Conservation (phyloP, 2,329 filamentous ascomycete species). For the Ophiocordyceps australis region DNA sequence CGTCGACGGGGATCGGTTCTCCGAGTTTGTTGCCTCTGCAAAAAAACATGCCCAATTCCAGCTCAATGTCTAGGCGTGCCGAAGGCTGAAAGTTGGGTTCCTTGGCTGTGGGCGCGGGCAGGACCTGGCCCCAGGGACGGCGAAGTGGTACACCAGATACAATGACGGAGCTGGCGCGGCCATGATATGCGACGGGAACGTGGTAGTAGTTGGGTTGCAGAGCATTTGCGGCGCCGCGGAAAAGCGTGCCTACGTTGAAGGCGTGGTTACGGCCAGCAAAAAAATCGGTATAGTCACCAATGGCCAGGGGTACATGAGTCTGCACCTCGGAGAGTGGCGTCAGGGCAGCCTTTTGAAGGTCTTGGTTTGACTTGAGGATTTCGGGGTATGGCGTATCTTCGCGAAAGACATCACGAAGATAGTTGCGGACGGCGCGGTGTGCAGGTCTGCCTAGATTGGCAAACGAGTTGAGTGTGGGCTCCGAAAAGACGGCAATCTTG, state of each 20-base stretch:
- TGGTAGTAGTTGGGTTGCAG: conserved; percentile 74
- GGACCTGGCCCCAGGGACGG: conserved; percentile 56
- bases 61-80: conserved; percentile 49
- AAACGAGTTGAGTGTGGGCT: conserved; percentile 13
- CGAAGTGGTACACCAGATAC: conserved; percentile 55
- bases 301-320: conserved; percentile 55
- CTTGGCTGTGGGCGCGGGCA: conserved; percentile 42
- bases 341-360: conserved; percentile 11
- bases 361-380: conserved; percentile 16
- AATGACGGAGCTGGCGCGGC: conserved; percentile 58
- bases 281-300: conserved; percentile 76
- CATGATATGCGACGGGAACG: conserved; percentile 66
- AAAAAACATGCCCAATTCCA: conserved; percentile 63
- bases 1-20: conserved; percentile 40
- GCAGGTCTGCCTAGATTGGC: conserved; percentile 44
- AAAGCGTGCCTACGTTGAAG: conserved; percentile 49
- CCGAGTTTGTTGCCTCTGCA: conserved; percentile 48
- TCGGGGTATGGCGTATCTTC: conserved; percentile 28
- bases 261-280: conserved; percentile 69
- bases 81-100: neutral
- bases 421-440: conserved; percentile 47
- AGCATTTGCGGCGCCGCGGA: conserved; percentile 56
- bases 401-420: conserved; percentile 43
- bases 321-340: conserved; percentile 25
- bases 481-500: conserved; percentile 8